phyloP scores from a whole-genome alignment of 805 yeast species.

The Metschnikowia similis region DNA sequence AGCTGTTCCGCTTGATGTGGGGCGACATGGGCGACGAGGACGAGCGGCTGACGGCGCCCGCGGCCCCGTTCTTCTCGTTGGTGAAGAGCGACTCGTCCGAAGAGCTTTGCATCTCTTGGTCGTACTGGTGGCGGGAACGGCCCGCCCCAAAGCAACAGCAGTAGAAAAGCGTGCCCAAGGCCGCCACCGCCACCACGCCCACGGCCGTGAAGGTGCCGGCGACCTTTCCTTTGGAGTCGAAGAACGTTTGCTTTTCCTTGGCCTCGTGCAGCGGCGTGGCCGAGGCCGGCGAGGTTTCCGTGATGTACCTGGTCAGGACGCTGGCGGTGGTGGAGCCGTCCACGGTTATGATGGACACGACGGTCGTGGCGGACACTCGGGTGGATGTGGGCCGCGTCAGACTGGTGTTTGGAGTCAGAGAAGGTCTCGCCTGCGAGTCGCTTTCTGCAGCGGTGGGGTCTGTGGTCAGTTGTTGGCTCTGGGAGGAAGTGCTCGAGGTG shows the following conservation, averaged over 20 bases:
- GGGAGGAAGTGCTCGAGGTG: neutral
- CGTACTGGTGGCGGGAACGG: slow-evolving; percentile 22
- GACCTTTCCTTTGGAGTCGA: slow-evolving; percentile 68
- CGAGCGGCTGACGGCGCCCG: slow-evolving; percentile 1
- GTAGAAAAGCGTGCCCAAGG: slow-evolving; percentile 40
- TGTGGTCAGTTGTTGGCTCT: neutral
- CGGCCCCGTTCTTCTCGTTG: slow-evolving; percentile 17
- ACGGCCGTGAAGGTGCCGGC: slow-evolving; percentile 84
- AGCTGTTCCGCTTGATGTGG: slow-evolving; percentile 29
- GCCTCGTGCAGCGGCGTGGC: slow-evolving; percentile 7
- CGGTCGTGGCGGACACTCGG: slow-evolving; percentile 26
- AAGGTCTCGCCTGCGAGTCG: neutral
- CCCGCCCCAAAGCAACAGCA: slow-evolving; percentile 31
- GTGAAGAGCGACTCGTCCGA: slow-evolving; percentile 27
- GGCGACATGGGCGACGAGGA: slow-evolving; percentile 7
- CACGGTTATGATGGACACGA: slow-evolving; percentile 31
- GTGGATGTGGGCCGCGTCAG: slow-evolving; percentile 5
- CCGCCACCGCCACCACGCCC: slow-evolving; percentile 53
- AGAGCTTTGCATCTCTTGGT: slow-evolving; percentile 37
- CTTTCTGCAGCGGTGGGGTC: neutral
- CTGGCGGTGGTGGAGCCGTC: slow-evolving; percentile 27
- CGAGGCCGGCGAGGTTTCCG: slow-evolving; percentile 12
- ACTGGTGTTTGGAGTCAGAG: neutral
- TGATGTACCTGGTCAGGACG: slow-evolving; percentile 21
- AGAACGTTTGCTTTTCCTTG: slow-evolving; percentile 42